These are phyloP conservation scores for Chlorella sp. DNA, from an alignment of 139 green algal genomes.

Conservation along the genomic window DNA sequence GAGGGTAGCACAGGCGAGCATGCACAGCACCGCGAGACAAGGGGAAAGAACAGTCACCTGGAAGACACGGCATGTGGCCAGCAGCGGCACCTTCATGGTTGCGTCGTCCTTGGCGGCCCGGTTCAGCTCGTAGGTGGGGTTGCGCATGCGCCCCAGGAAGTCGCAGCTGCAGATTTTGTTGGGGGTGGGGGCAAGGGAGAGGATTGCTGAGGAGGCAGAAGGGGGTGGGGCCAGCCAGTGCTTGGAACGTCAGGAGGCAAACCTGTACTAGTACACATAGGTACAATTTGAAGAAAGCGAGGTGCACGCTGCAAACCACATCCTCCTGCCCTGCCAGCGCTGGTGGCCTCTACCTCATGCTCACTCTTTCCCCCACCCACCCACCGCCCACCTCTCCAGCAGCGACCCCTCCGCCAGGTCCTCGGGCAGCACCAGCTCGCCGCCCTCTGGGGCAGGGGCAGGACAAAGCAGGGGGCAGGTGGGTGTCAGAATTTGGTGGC, in stretches of 20 bases:
- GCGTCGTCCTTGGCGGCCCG: not conserved
- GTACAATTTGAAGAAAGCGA: too few species aligned
- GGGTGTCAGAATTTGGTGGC: not conserved
- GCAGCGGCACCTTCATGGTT: slow-evolving; percentile 21
- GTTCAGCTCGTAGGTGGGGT: slow-evolving; percentile 1
- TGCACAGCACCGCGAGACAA: too few species aligned
- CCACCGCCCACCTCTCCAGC: slow-evolving; percentile 10
- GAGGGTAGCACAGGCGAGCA: too few species aligned
- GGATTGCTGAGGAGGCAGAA: too few species aligned
- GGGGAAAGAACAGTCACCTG: not conserved
- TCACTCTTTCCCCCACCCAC: not conserved
- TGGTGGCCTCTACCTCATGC: too few species aligned
- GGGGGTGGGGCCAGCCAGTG: too few species aligned
- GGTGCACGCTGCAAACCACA: too few species aligned
- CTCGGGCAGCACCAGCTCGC: not conserved
- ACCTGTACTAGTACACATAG: too few species aligned
- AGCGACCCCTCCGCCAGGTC: not conserved
- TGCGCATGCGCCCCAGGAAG: not conserved
- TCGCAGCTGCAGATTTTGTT: slow-evolving; percentile 6
- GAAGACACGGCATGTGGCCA: not conserved
- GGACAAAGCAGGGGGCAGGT: not conserved
- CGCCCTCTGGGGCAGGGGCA: not conserved
- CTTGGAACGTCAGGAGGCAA: too few species aligned
- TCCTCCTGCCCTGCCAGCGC: too few species aligned
- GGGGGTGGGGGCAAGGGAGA: not conserved